phyloP scores from a whole-genome alignment of 2,329 filamentous ascomycete species.

The Trichoderma endophyticum region DNA sequence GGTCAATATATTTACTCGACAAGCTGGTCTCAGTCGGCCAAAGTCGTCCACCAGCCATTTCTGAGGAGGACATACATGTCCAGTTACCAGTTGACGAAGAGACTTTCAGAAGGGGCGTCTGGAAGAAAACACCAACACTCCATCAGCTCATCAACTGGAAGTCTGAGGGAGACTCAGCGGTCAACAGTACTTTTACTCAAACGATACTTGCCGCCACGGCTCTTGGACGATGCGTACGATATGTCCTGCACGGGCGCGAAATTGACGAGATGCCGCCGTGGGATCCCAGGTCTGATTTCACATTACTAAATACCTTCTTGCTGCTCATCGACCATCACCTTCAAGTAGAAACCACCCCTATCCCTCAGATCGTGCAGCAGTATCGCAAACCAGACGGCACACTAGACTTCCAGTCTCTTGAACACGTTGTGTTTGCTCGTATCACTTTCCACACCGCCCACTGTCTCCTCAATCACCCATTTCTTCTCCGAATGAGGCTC shows the following conservation, averaged over 20 bases:
- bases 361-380: slow-evolving; percentile 8
- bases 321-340: slow-evolving; percentile 14
- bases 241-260: slow-evolving; percentile 10
- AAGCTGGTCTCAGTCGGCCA: slow-evolving; percentile 12
- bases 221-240: slow-evolving; percentile 7
- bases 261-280: slow-evolving; percentile 12
- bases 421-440: slow-evolving; percentile 12
- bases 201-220: slow-evolving; percentile 13
- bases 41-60: slow-evolving; percentile 7
- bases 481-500: slow-evolving; percentile 12
- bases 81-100: slow-evolving; percentile 9
- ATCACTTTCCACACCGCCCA: slow-evolving; percentile 8
- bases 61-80: slow-evolving; percentile 10
- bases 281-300: slow-evolving; percentile 15
- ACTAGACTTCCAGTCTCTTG: slow-evolving; percentile 11
- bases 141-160: slow-evolving; percentile 17
- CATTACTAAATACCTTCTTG: slow-evolving; percentile 8
- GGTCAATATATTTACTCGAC: slow-evolving; percentile 10
- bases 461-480: slow-evolving; percentile 13
- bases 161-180: not conserved
- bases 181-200: slow-evolving; percentile 13
- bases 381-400: slow-evolving; percentile 7
- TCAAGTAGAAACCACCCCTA: slow-evolving; percentile 2
- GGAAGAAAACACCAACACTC: slow-evolving; percentile 13
- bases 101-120: slow-evolving; percentile 6